Base-by-base conservation (phyloP, 805 yeast species). In the Pichia deserticola region DNA sequence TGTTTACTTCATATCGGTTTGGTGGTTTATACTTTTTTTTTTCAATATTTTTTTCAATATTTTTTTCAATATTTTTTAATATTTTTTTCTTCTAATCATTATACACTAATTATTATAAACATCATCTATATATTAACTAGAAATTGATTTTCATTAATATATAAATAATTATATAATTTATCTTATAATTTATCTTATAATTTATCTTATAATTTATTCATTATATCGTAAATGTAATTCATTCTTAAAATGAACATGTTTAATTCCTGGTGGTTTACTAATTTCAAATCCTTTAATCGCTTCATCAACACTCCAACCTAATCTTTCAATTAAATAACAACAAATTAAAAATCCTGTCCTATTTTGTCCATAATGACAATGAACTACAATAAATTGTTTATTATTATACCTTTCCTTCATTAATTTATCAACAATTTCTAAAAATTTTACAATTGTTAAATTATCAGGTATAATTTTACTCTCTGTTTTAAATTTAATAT, bases 361-460 rank as follows among this genome's bases (percentile, higher is more conserved):
- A 62, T 85, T 85, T 65, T 84, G 86, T 6, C 92, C 93, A 60
- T 85, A 85, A 62, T 85, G 93, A 60, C 93, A 85, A 63, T 86
- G 93, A 7, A 86, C 84, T 0, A 77, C 88, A 7, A 83, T 67
- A 29, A 72, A 64, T 5, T 77, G 77, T 15, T 56, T 56, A 4
- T 32, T 13, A 25, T 33, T 45, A 8, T 48, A 43, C 35, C 53
- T 56, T 30, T 55, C 52, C 9, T 35, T 36, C 30, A 76, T 58
- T 20, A 79, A 72, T 42, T 71, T 69, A 54, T 79, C 81, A 5
- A 81, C 73, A 42, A 82, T 68, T 38, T 67, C 72, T 37, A 81
- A 71, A 54, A 83, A 86, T 45, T 73, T 67, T 36, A 79, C 64
- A 35, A 84, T 81, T 20, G 86, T 80, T 7, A 70, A 65, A 43